phyloP scores from a whole-genome alignment of 169 alveolate species.

The Cryptosporidium meleagridis region DNA sequence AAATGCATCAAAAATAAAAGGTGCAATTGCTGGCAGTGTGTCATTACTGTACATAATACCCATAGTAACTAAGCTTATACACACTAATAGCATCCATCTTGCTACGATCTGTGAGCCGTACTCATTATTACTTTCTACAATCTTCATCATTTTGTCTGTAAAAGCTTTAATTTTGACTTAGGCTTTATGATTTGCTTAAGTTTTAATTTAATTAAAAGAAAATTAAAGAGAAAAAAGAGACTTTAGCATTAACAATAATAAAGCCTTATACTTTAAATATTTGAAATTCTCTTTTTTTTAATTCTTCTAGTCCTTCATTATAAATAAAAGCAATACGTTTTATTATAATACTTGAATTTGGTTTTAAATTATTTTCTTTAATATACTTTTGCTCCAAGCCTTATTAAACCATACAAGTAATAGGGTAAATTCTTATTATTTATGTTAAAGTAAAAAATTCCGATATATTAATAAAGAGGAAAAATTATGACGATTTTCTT shows the following conservation, averaged over 20 bases:
- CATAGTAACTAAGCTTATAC: conserved; percentile 72
- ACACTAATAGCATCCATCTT: conserved; percentile 61
- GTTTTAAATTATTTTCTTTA: not conserved
- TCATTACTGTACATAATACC: conserved; percentile 72
- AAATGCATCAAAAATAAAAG: conserved; percentile 71
- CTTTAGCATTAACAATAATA: not conserved
- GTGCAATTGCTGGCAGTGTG: conserved; percentile 72
- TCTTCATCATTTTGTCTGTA: not conserved
- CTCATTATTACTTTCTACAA: conserved; percentile 43
- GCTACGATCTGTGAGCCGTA: conserved; percentile 55
- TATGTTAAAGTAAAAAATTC: not conserved
- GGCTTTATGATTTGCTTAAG: not conserved
- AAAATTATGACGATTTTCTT: not conserved
- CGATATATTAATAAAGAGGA: not conserved
- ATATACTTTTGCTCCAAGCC: not conserved
- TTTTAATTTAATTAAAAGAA: not conserved
- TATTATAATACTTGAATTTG: not conserved
- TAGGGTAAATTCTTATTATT: not conserved
- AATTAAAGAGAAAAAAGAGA: not conserved
- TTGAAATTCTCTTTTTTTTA: not conserved
- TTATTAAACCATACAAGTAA: not conserved
- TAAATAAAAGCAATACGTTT: not conserved
- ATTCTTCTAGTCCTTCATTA: not conserved
- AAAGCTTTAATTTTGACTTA: not conserved
- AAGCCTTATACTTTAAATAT: not conserved